Base-by-base conservation (phyloP, 2,329 filamentous ascomycete genomes). In the Penicillium paneum region DNA sequence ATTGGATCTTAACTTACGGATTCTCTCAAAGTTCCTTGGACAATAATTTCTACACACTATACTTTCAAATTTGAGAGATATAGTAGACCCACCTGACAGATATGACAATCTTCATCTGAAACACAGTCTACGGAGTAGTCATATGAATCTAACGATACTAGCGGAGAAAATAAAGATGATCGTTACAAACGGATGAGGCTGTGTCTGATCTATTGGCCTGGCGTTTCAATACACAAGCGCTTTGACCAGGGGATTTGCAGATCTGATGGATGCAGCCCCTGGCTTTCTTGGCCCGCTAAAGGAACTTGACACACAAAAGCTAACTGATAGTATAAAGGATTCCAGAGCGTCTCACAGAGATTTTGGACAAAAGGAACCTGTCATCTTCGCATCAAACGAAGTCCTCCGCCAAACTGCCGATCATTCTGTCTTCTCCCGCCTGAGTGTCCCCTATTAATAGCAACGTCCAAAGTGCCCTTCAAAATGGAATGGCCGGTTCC, bases 221-320 rank as follows among this genome's bases (percentile, higher is more conserved):
- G 52, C 34, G 46, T 50, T 59, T 61, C 57, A 61, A 56, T 57
- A 56, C 41, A 46, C 51, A 38, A 38, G 28, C 53, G 57, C 60
- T 47, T 53, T 43, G 57, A 41, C 53, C 57, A 60, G 26, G 12
- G 19, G 19, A 31, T 42, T 50, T 40, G 48, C 52, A 50, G 42
- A 59, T 53, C 49, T 26, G 49, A 21, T 29, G 48, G 49, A 21
- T 29, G 48, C 45, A 55, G 52, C 52, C 54, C 54, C 51, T 55
- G 41, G 31, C 51, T 48, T 41, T 35, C 15, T 26, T 24, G 19
- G 29, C 29, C 17, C 13, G 15, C 7, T n/a, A n/a, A 31, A 13
- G 26, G 4, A 40, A 53, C 41, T 42, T 39, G 31, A 47, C 35
- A 28, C n/a, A 32, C 15, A 28, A 29, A 49, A 46, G 4, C 19